phyloP scores from a whole-genome alignment of 1,284 basidiomycete species.

The Melampsora americana region DNA sequence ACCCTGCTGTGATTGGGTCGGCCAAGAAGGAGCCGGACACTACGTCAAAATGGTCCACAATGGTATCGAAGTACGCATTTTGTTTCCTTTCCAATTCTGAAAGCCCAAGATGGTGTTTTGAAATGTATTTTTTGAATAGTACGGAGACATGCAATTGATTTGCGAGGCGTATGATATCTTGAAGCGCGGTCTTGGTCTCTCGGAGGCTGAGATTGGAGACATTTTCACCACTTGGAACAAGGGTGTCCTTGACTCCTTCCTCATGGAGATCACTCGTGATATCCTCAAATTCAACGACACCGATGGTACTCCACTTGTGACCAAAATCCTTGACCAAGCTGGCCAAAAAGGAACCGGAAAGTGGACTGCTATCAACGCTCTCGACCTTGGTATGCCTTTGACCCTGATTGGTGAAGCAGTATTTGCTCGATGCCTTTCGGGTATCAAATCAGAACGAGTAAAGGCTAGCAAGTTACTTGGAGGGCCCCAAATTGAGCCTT shows the following conservation, averaged over 20 bases:
- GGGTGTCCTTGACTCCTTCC: slow-evolving; percentile 98
- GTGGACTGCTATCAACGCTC: slow-evolving; percentile 98
- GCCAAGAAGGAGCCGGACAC: slow-evolving; percentile 87
- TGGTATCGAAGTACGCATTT: slow-evolving; percentile 59
- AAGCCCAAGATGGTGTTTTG: slow-evolving; percentile 58
- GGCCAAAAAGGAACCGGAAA: slow-evolving; percentile 99
- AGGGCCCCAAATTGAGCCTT: slow-evolving; percentile 84
- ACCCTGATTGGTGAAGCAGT: slow-evolving; percentile 99
- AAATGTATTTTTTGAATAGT: slow-evolving; percentile 55
- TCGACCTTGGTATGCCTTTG: slow-evolving; percentile 88
- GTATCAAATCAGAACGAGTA: slow-evolving; percentile 94
- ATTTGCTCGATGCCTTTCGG: slow-evolving; percentile 95
- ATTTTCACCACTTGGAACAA: slow-evolving; percentile 75
- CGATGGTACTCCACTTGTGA: slow-evolving; percentile 83
- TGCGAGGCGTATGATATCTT: slow-evolving; percentile 98
- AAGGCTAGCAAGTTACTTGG: slow-evolving; percentile 86
- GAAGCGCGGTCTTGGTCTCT: slow-evolving; percentile 85
- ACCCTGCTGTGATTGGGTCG: slow-evolving; percentile 99
- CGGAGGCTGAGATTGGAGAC: slow-evolving; percentile 51
- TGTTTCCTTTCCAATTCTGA: slow-evolving; percentile 45
- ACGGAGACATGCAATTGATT: slow-evolving; percentile 99
- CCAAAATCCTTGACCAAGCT: slow-evolving; percentile 91
- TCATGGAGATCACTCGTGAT: slow-evolving; percentile 95
- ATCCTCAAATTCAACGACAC: slow-evolving; percentile 95
- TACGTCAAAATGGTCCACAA: slow-evolving; percentile 99